These are phyloP conservation scores for Candolleomyces eurysporus DNA, from an alignment of 768 basidiomycete species.

Conservation along the genomic window DNA sequence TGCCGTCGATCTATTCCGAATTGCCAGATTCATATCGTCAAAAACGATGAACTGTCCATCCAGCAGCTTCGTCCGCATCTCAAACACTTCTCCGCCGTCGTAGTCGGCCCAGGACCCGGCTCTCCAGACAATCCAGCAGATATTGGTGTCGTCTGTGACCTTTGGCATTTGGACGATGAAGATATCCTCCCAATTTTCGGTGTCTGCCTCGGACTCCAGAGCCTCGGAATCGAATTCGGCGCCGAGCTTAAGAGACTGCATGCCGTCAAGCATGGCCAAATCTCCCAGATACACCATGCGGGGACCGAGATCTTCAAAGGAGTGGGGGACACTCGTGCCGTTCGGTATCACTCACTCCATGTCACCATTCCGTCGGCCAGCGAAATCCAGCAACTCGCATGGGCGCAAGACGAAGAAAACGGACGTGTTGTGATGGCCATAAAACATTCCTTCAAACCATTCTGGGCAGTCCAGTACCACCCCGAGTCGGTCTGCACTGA, in stretches of 20 bases:
- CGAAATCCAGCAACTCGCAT: slow-evolving; percentile 65
- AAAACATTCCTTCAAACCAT: slow-evolving; percentile 61
- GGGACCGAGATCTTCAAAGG: slow-evolving; percentile 61
- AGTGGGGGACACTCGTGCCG: slow-evolving; percentile 52
- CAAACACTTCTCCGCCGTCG: slow-evolving; percentile 59
- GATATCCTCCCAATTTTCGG: slow-evolving; percentile 72
- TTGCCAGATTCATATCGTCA: slow-evolving; percentile 65
- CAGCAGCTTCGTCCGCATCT: slow-evolving; percentile 53
- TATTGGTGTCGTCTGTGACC: slow-evolving; percentile 64
- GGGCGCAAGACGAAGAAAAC: slow-evolving; percentile 69
- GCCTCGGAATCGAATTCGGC: slow-evolving; percentile 64
- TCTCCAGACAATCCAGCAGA: slow-evolving; percentile 63
- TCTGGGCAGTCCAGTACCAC: slow-evolving; percentile 90
- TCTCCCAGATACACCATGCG: slow-evolving; percentile 60
- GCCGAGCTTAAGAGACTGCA: slow-evolving; percentile 55
- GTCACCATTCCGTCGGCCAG: slow-evolving; percentile 45
- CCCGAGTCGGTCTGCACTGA: slow-evolving; percentile 79
- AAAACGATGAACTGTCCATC: slow-evolving; percentile 62
- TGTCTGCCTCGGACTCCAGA: slow-evolving; percentile 82
- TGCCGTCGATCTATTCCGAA: slow-evolving; percentile 62
- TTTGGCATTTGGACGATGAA: slow-evolving; percentile 62
- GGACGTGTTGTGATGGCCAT: slow-evolving; percentile 74
- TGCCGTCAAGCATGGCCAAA: slow-evolving; percentile 56
- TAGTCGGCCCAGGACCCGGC: slow-evolving; percentile 81
- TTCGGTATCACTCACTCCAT: slow-evolving; percentile 81